Base-by-base conservation (phyloP, 768 basidiomycete species). In the Lentinula detonsa region DNA sequence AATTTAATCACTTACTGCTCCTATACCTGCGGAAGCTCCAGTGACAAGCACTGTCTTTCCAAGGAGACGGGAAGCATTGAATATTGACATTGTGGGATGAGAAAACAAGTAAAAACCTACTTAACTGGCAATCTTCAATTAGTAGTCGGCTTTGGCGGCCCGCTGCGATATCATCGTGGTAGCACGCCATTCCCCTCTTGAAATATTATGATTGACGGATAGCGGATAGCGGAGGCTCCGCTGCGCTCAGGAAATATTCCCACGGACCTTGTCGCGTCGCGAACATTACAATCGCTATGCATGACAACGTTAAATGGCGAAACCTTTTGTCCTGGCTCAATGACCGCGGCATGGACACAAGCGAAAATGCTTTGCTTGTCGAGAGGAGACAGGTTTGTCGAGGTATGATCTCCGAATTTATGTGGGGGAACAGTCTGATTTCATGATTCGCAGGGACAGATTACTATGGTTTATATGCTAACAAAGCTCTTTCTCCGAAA, bases 31-130 rank as follows among this genome's bases (percentile, higher is more conserved):
- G 70, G 90, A 91, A 4, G 94, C 93, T 21, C 94, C 94, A 33
- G 94, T 96, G 63, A 96, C 82, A 54, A 96, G 82, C 61, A 93
- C 89, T 37, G 87, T 92, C 74, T 94, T 93, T 67, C 88, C 89
- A 43, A 88, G 71, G n/a, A 94, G 75, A 66, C 89, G 85, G 56
- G 89, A 83, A 46, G 88, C 79, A 71, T 89, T 90, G 82, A 94
- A 94, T 57, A 94, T 72, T 35, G 90, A 87, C 90, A 91, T 91
- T 57, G 62, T 68, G 68, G 65, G 59, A 45, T 53, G 59, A 60
- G 59, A 51, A 59, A 59, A 33, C 31, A 4, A 51, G 11, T 21
- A 11, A 5, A 54, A 45, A 21, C 46, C 7, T 48, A 5, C 9
- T 48, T 23, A 0, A 23, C n/a, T n/a, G 9, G 37, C 9, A n/a